phyloP scores from a whole-genome alignment of 169 alveolate genomes.

The Cytauxzoon felis region DNA sequence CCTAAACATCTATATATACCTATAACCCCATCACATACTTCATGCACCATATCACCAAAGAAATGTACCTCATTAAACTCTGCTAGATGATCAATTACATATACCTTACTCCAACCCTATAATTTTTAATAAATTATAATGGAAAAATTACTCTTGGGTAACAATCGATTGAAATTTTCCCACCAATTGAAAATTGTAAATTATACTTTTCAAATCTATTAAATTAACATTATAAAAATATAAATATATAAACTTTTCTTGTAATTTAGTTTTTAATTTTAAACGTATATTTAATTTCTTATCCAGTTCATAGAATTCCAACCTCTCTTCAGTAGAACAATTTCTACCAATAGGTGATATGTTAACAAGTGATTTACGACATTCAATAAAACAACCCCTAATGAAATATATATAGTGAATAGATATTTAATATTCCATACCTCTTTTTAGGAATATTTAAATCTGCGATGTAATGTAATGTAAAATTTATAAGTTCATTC shows the following conservation, averaged over 20 bases:
- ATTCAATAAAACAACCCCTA: conserved; percentile 92
- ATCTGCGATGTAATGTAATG: conserved; percentile 28
- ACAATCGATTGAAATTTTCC: conserved; percentile 93
- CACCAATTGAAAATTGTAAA: conserved; percentile 91
- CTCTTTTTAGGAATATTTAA: conserved; percentile 53
- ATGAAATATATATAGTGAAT: not conserved
- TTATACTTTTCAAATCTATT: conserved; percentile 42
- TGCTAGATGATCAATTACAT: conserved; percentile 55
- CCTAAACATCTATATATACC: conserved; percentile 60
- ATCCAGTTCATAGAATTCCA: conserved; percentile 83
- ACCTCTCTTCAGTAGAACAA: conserved; percentile 90
- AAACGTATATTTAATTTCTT: conserved; percentile 53
- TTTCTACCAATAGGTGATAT: conserved; percentile 96
- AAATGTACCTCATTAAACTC: conserved; percentile 23
- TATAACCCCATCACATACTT: not conserved
- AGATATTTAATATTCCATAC: not conserved
- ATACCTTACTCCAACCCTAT: conserved; percentile 87
- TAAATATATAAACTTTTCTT: not conserved
- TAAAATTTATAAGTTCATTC: conserved; percentile 16
- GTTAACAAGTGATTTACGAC: conserved; percentile 92
- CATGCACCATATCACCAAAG: conserved; percentile 46
- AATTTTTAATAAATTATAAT: not conserved
- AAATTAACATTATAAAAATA: not conserved
- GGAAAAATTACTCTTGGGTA: conserved; percentile 79
- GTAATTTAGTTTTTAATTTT: conserved; percentile 11